These are phyloP conservation scores for Acanthamoeba quina DNA, from an alignment of 208 protist genomes.

Conservation along the genomic window DNA sequence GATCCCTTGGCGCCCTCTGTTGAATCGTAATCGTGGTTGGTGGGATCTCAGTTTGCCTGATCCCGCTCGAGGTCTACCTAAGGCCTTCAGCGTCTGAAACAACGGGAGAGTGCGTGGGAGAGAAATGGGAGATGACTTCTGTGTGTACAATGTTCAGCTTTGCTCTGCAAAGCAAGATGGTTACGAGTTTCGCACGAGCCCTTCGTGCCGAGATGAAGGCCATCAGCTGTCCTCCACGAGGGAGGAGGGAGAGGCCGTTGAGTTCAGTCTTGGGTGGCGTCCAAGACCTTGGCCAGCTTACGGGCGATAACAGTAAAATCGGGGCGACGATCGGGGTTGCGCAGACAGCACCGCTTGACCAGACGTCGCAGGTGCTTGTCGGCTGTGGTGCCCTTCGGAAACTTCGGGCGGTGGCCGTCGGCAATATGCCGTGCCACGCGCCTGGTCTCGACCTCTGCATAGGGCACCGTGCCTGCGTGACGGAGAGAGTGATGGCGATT, in stretches of 20 bases:
- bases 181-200: background rate
- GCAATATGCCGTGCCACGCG: constrained; percentile 22
- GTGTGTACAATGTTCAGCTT: background rate
- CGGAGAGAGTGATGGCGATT: background rate
- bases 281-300: background rate
- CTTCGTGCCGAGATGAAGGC: background rate
- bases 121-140: background rate
- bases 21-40: background rate
- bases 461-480: background rate
- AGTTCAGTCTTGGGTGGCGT: background rate
- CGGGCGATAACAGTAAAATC: background rate
- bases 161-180: too few relatives aligned
- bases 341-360: background rate
- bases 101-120: background rate
- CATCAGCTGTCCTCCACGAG: too few relatives aligned
- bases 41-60: background rate
- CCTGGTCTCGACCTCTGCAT: background rate
- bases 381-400: background rate
- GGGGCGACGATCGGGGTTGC: constrained; percentile 9
- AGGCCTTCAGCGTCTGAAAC: background rate
- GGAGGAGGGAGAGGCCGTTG: background rate
- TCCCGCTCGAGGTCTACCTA: background rate
- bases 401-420: background rate
- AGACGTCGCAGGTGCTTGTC: background rate
- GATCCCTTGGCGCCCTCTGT: constrained; percentile 32